phyloP scores from a whole-genome alignment of 768 basidiomycete species.

The Tricholomella constricta region DNA sequence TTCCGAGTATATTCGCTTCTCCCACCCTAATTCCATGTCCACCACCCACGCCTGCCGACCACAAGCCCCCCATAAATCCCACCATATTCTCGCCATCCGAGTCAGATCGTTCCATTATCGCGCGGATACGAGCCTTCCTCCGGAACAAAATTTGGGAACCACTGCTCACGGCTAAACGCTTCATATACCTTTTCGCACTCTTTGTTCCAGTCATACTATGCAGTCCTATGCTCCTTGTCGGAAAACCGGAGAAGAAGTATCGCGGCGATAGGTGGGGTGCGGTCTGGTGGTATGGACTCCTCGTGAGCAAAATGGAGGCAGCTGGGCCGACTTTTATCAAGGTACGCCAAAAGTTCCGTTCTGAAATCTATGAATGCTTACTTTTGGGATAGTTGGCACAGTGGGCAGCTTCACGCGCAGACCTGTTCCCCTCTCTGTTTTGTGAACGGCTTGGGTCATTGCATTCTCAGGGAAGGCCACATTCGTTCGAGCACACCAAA shows the following conservation, averaged over 20 bases:
- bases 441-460: constrained; percentile 84
- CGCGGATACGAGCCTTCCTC: constrained; percentile 49
- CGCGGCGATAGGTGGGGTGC: constrained; percentile 89
- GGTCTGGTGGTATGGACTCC: constrained; percentile 94
- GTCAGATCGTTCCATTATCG: constrained; percentile 46
- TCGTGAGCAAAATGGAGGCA: constrained; percentile 87
- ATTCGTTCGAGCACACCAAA: constrained; percentile 79
- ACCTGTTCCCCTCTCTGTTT: constrained; percentile 85
- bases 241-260: constrained; percentile 51
- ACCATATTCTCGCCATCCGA: constrained; percentile 73
- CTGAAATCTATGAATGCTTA: constrained; percentile 11
- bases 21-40: constrained; percentile 47
- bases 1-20: constrained; percentile 51
- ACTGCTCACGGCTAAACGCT: constrained; percentile 77
- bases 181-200: constrained; percentile 77
- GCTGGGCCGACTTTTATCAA: constrained; percentile 98
- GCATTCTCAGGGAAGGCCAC: constrained; percentile 86
- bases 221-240: constrained; percentile 82
- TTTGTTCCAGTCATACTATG: constrained; percentile 87
- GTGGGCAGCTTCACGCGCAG: constrained; percentile 96
- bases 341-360: constrained; percentile 41
- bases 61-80: constrained; percentile 21
- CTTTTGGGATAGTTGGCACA: constrained; percentile 72
- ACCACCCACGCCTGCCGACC: constrained; percentile 19
- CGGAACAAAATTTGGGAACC: constrained; percentile 78